Evolutionary conservation across 2,329 filamentous ascomycete genomes (phyloP).

Genomic region (Mycosphaerelloides madeirae): DNA sequence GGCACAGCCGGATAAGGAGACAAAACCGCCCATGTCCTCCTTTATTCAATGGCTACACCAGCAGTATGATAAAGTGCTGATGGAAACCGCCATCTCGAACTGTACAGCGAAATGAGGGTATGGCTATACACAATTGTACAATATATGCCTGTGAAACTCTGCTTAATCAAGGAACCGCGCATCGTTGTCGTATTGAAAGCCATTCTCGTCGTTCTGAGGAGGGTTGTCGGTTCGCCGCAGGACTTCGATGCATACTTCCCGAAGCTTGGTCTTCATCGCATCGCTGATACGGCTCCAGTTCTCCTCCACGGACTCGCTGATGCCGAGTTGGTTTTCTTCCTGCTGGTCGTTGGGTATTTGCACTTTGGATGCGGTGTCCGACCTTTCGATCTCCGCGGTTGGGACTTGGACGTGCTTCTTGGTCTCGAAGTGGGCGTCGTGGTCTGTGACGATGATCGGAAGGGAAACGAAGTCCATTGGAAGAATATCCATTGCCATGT

Average conservation of each 20-base stretch:
- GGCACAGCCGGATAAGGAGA: slow-evolving; percentile 30
- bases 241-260: slow-evolving; percentile 26
- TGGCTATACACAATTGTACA: slow-evolving; percentile 2
- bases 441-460: slow-evolving; percentile 24
- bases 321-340: slow-evolving; percentile 9
- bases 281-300: slow-evolving; percentile 13
- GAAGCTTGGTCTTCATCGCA: slow-evolving; percentile 24
- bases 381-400: slow-evolving; percentile 2
- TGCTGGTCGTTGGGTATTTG: slow-evolving; percentile 5
- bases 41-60: slow-evolving; percentile 50
- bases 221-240: slow-evolving; percentile 25
- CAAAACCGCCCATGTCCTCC: slow-evolving; percentile 44
- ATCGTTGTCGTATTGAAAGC: slow-evolving; percentile 26
- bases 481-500: slow-evolving; percentile 6
- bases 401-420: slow-evolving; percentile 3
- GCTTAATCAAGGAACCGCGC: slow-evolving; percentile 28
- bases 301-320: slow-evolving; percentile 18
- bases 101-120: slow-evolving; percentile 17
- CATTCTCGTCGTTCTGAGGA: slow-evolving; percentile 7
- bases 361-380: slow-evolving; percentile 1
- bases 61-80: slow-evolving; percentile 53
- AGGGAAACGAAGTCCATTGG: slow-evolving; percentile 22
- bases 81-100: slow-evolving; percentile 50
- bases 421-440: slow-evolving; percentile 13
- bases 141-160: not conserved